Conservation (phyloP, 2,329 filamentous ascomycete genomes). For the Endocalyx cinctus region DNA sequence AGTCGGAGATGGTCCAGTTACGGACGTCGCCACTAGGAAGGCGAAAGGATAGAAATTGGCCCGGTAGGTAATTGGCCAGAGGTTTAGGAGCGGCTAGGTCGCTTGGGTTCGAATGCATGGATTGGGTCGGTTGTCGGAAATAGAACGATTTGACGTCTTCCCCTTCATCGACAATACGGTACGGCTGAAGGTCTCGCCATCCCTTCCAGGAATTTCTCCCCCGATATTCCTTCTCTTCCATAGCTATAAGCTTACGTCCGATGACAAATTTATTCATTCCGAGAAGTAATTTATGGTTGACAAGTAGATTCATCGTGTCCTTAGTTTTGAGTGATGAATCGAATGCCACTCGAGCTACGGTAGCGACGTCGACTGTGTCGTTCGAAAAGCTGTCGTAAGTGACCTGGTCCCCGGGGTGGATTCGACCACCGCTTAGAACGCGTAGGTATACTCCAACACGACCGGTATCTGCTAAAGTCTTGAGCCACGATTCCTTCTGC, state of each 20-base stretch:
- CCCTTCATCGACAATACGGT: constrained; percentile 12
- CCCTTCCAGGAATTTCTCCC: constrained; percentile 17
- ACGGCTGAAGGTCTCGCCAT: constrained; percentile 15
- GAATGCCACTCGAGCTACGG: constrained; percentile 12
- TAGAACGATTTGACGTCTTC: constrained; percentile 19
- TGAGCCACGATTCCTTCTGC: constrained; percentile 18
- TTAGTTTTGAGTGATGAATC: constrained; percentile 18
- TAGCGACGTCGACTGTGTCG: constrained; percentile 13
- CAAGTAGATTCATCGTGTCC: constrained; percentile 17
- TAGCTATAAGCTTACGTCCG: constrained; percentile 6
- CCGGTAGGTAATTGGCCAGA: constrained; percentile 17
- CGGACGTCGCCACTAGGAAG: constrained; percentile 12
- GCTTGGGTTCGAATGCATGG: too few relatives aligned
- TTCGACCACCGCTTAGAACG: constrained; percentile 14
- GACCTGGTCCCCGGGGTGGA: constrained; percentile 16
- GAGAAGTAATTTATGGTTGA: constrained; percentile 17
- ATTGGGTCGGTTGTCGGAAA: constrained; percentile 9
- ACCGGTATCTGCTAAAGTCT: constrained; percentile 14
- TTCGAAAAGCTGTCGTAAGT: constrained; percentile 10
- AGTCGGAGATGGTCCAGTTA: constrained; percentile 22
- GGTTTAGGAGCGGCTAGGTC: too few relatives aligned
- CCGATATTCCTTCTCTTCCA: constrained; percentile 12
- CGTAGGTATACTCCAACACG: constrained; percentile 17
- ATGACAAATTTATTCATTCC: constrained; percentile 16
- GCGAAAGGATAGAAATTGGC: constrained; percentile 19